Evolutionary conservation across 169 alveolate species (phyloP), one percentile per base, ranked within the genome.

Genomic region (Eimeria necatrix): DNA sequence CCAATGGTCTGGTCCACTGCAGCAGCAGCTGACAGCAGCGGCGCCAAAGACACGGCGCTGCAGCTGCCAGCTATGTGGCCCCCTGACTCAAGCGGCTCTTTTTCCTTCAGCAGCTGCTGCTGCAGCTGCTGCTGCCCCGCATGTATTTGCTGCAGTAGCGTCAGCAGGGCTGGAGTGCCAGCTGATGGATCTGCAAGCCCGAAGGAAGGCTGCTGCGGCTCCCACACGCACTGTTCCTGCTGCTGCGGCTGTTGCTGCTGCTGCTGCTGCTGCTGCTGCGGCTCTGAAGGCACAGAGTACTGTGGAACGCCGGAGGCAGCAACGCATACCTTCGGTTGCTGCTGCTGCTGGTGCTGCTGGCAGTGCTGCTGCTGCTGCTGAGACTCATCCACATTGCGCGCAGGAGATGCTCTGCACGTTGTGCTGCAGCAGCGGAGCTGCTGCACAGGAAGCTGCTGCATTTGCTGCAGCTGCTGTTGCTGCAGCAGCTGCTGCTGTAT

Each of bases 221-320:
- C 46, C 78, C 78, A 22, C 46, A 20, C n/a, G 10, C 32, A 18
- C 41, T 20, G 46, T 10, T 68, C 32, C 78, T 68, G n/a, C n/a
- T n/a, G n/a, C n/a, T n/a, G n/a, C n/a, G n/a, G 87, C 61, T 41
- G 56, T 26, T 6, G 61, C 87, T 46, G 87, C 26, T 5, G 53
- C 16, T 76, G 87, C 87, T 76, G 68, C 32, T 76, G 68, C 68
- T 10, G 61, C 56, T 49, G 61, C 61, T 76, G 87, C 87, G 24
- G 87, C 26, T 76, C 4, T 61, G 61, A 2, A 49, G 4, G 81
- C 14, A 4, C 49, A 71, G 81, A 22, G 51, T 9, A 22, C 81
- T 71, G 81, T 32, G 49, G 81, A 4, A 22, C 32, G 24, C n/a
- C 4, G 73, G 5, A 18, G 18, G 6, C n/a, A 24, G 6, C 73